These are phyloP conservation scores for Balansia obtecta DNA, from an alignment of 2,329 filamentous ascomycete genomes.

Conservation along the genomic window DNA sequence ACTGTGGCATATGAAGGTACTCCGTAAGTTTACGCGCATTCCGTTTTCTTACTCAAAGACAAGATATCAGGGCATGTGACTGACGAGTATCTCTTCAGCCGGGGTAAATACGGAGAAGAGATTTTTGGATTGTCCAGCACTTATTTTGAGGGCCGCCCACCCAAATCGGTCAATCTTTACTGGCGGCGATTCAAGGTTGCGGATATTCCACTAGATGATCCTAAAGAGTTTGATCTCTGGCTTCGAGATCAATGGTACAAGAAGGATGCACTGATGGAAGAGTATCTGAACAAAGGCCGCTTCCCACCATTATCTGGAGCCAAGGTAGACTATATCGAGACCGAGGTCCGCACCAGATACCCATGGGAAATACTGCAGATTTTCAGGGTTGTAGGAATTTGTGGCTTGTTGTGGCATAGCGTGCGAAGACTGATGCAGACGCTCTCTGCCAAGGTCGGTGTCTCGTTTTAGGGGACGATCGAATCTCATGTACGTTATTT, in stretches of 20 bases:
- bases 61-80: constrained; percentile 1
- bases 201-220: constrained; percentile 68
- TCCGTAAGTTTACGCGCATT: constrained; percentile 50
- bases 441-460: constrained; percentile 10
- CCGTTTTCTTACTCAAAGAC: neutral
- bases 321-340: constrained; percentile 40
- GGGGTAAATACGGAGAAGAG: constrained; percentile 76
- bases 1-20: constrained; percentile 93
- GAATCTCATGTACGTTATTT: neutral
- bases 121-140: constrained; percentile 79
- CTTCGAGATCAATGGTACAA: constrained; percentile 78
- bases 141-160: constrained; percentile 77
- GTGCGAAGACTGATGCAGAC: constrained; percentile 17
- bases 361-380: constrained; percentile 44
- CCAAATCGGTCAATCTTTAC: constrained; percentile 93
- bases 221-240: constrained; percentile 71
- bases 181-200: constrained; percentile 77
- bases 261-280: constrained; percentile 80
- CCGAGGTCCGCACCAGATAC: constrained; percentile 40
- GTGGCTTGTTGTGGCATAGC: constrained; percentile 29
- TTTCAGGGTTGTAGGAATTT: constrained; percentile 35
- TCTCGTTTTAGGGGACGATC: neutral
- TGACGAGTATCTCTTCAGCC: constrained; percentile 29
- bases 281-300: constrained; percentile 63
- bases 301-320: constrained; percentile 59